Evolutionary conservation across 805 yeast genomes (phyloP).

Genomic region (Candida succiphila): DNA sequence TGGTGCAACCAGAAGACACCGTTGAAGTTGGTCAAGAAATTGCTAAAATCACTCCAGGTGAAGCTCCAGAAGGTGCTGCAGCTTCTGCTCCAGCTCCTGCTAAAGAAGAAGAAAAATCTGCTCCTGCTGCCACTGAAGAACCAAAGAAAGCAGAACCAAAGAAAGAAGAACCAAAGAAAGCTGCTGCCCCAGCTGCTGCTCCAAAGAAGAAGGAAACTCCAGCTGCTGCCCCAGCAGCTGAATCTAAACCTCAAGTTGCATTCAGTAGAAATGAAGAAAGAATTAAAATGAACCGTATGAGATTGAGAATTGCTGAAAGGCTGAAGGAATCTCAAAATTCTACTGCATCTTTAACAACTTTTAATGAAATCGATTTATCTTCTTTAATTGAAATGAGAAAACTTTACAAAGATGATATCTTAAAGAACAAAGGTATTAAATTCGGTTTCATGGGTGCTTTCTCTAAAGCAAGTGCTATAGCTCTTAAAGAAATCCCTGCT

Average conservation of each 20-base stretch:
- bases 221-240: slow-evolving; percentile 11
- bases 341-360: slow-evolving; percentile 95
- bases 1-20: slow-evolving; percentile 81
- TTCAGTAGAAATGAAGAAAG: slow-evolving; percentile 83
- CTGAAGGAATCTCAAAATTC: slow-evolving; percentile 98
- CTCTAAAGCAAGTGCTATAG: slow-evolving; percentile 86
- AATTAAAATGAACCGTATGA: slow-evolving; percentile 99
- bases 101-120: slow-evolving; percentile 16
- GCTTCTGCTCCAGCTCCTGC: slow-evolving; percentile 22
- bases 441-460: slow-evolving; percentile 99
- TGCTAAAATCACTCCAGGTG: slow-evolving; percentile 75
- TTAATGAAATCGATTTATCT: slow-evolving; percentile 97
- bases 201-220: slow-evolving; percentile 15
- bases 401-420: slow-evolving; percentile 90
- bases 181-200: slow-evolving; percentile 23
- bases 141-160: slow-evolving; percentile 19
- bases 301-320: slow-evolving; percentile 97
- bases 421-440: slow-evolving; percentile 89
- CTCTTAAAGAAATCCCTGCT: slow-evolving; percentile 90
- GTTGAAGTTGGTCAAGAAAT: slow-evolving; percentile 94
- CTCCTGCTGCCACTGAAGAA: slow-evolving; percentile 14
- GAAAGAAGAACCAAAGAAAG: slow-evolving; percentile 21
- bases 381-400: slow-evolving; percentile 89
- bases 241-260: slow-evolving; percentile 30
- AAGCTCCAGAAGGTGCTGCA: slow-evolving; percentile 53